A percentile compares a stretch with the other conserved stretches of the same genome.
phyloP scores from a whole-genome alignment of 192 early-diverging fungal genomes.

The Funneliformis geosporum region DNA sequence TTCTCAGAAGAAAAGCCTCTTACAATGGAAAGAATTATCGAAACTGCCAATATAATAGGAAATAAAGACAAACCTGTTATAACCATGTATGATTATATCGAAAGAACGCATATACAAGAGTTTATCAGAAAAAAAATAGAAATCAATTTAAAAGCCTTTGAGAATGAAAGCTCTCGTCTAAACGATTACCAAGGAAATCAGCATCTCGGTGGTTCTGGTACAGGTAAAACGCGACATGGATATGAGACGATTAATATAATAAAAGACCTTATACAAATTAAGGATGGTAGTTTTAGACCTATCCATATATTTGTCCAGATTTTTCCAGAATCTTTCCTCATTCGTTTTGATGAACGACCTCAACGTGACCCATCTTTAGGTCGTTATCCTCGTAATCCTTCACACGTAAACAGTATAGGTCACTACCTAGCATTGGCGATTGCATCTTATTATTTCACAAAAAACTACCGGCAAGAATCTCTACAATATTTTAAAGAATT shows the following conservation, averaged over 20 bases:
- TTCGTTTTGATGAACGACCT: neutral
- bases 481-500: neutral
- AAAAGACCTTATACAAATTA: neutral
- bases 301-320: neutral
- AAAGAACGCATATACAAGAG: neutral
- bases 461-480: neutral
- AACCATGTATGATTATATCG: neutral
- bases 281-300: neutral
- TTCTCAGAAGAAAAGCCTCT: neutral
- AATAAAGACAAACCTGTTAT: too few species aligned
- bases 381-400: neutral
- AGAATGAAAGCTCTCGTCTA: neutral
- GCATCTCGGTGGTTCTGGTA: neutral
- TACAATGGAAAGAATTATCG: too few species aligned
- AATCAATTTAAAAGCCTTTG: constrained; percentile 4
- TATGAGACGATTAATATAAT: constrained; percentile 1
- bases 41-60: too few species aligned
- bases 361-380: neutral
- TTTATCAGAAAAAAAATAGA: neutral
- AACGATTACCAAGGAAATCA: constrained; percentile 4
- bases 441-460: constrained; percentile 25
- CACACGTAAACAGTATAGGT: neutral
- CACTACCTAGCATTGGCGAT: constrained; percentile 37
- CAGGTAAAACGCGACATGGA: neutral
- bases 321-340: too few species aligned